Conservation (phyloP, 306 rosid species). For the Arachis stenosperma region DNA sequence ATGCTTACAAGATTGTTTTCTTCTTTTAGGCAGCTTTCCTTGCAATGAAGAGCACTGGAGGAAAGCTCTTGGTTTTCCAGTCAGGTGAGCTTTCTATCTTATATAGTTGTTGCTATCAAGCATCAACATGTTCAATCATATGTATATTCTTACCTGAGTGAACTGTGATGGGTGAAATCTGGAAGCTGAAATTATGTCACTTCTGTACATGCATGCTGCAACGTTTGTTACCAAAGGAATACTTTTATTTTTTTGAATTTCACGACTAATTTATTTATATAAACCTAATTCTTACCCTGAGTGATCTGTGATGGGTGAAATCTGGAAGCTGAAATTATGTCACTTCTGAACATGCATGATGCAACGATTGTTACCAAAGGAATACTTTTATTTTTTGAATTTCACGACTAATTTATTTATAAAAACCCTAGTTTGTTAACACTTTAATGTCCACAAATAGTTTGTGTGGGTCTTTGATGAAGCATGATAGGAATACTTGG, state of each 20-base stretch:
- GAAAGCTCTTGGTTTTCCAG: slow-evolving; percentile 91
- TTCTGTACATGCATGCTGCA: slow-evolving; percentile 3
- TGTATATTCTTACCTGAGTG: slow-evolving; percentile 3
- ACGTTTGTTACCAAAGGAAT: slow-evolving; percentile 10
- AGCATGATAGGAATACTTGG: background rate
- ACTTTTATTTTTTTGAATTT: slow-evolving; percentile 8
- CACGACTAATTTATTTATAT: background rate
- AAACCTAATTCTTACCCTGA: background rate
- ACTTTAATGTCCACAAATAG: slow-evolving; percentile 11
- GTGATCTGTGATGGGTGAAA: slow-evolving; percentile 6
- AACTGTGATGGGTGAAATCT: slow-evolving; percentile 12
- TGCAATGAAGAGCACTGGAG: slow-evolving; percentile 95
- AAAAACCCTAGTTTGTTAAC: background rate
- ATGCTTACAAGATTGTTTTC: slow-evolving; percentile 22
- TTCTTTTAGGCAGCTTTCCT: slow-evolving; percentile 82
- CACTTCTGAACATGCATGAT: slow-evolving; percentile 1
- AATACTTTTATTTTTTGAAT: slow-evolving; percentile 10
- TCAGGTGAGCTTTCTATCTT: slow-evolving; percentile 71
- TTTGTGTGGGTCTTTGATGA: background rate
- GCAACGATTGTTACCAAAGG: slow-evolving; percentile 1
- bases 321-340: slow-evolving; percentile 7
- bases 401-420: slow-evolving; percentile 5
- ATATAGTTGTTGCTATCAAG: slow-evolving; percentile 16
- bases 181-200: slow-evolving; percentile 1
- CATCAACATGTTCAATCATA: slow-evolving; percentile 9